Conservation (phyloP, 2,329 filamentous ascomycete species). For the Zymoseptoria passerinii region DNA sequence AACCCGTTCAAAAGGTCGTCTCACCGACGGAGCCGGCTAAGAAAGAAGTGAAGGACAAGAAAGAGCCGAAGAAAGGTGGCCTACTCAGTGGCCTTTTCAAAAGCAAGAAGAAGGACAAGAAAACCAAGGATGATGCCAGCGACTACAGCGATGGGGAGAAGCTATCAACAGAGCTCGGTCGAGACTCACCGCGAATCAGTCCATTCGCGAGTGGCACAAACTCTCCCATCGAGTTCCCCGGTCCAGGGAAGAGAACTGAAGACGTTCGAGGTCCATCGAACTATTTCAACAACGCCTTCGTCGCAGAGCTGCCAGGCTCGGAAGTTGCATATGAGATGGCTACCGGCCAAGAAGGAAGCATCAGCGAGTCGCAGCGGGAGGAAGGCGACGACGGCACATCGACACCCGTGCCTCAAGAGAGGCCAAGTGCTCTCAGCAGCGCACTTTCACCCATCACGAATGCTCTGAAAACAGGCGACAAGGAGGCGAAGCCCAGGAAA, state of each 20-base stretch:
- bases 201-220: constrained; percentile 16
- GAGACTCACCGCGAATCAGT: constrained; percentile 18
- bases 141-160: constrained; percentile 24
- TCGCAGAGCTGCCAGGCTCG: constrained; percentile 33
- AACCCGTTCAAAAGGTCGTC: constrained; percentile 63
- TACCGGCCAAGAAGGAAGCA: constrained; percentile 36
- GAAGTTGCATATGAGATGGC: constrained; percentile 32
- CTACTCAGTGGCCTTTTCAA: constrained; percentile 66
- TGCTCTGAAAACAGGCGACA: constrained; percentile 34
- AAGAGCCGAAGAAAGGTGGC: constrained; percentile 60
- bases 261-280: constrained; percentile 2
- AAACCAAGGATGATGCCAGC: constrained; percentile 39
- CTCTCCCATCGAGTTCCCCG: constrained; percentile 17
- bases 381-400: constrained; percentile 4
- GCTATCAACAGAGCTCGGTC: constrained; percentile 21
- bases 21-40: constrained; percentile 53
- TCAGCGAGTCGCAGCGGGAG: constrained; percentile 6
- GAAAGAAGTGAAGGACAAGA: constrained; percentile 67
- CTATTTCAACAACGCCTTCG: constrained; percentile 15
- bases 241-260: constrained; percentile 12
- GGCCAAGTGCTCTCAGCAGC: constrained; percentile 14
- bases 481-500: constrained; percentile 45
- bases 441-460: constrained; percentile 34
- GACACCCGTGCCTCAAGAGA: constrained; percentile 6
- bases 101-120: constrained; percentile 58